These are phyloP conservation scores for Suillus subaureus DNA, from an alignment of 768 basidiomycete species.

Conservation along the genomic window DNA sequence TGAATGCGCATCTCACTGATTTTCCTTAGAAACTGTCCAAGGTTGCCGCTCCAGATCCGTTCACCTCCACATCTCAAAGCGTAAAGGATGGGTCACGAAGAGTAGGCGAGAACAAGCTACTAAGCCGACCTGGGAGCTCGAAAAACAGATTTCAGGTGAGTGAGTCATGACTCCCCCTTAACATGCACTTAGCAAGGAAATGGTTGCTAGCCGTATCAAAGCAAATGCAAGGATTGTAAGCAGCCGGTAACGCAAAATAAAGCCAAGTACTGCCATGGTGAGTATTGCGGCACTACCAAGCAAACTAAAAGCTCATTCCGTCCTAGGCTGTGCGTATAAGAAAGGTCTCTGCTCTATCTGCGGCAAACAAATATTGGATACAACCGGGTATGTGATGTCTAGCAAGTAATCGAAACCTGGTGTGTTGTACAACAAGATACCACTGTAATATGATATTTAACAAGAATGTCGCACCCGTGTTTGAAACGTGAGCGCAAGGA, in stretches of 20 bases:
- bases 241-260: slow-evolving; percentile 81
- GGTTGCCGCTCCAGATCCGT: slow-evolving; percentile 88
- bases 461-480: slow-evolving; percentile 11
- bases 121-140: slow-evolving; percentile 67
- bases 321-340: slow-evolving; percentile 82
- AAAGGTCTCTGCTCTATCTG: slow-evolving; percentile 87
- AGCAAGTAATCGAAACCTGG: slow-evolving; percentile 54
- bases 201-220: slow-evolving; percentile 72
- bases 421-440: slow-evolving; percentile 20
- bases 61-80: slow-evolving; percentile 67
- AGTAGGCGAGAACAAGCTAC: slow-evolving; percentile 84
- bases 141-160: slow-evolving; percentile 79
- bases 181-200: slow-evolving; percentile 9
- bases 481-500: slow-evolving; percentile 14
- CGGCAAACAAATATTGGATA: slow-evolving; percentile 85
- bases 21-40: slow-evolving; percentile 79
- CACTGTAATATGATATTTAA: slow-evolving; percentile 20
- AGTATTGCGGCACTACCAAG: slow-evolving; percentile 25
- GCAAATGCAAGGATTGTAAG: slow-evolving; percentile 88
- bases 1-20: slow-evolving; percentile 1
- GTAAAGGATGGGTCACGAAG: slow-evolving; percentile 82
- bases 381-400: slow-evolving; percentile 82
- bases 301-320: slow-evolving; percentile 10
- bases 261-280: slow-evolving; percentile 89
- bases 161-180: slow-evolving; percentile 16